Evolutionary conservation across 495 filamentous ascomycete species (phyloP), one percentile per base, ranked within the genome.

Genomic region (Penicillium bialowiezense): DNA sequence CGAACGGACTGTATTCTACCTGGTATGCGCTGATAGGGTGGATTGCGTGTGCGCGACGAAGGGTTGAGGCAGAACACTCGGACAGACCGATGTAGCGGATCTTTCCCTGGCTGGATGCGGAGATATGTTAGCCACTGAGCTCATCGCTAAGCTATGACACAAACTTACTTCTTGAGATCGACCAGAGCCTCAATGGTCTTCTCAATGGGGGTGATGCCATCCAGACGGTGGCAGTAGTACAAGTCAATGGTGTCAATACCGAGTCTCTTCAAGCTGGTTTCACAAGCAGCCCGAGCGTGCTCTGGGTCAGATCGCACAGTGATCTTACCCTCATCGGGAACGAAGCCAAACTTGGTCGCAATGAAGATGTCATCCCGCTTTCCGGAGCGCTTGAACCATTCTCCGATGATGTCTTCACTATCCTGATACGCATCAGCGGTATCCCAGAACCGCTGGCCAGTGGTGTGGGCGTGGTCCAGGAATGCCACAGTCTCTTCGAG

Each of bases 131-230:
- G 20, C 14, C 7, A 9, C 24, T 12, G 12, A 10, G 17, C 15
- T 53, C 41, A 34, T 35, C 10, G 13, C 0, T 9, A 23, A 8
- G 6, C 0, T 19, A 7, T 19, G 9, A 3, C 20, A 14, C 7
- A 21, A 7, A 52, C 63, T 18, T 61, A 76, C 74, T 65, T 68
- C 47, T 79, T 70, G 14, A 82, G 52, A 33, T 81, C 73, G 1
- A 64, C 68, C 26, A 80, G 85, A 55, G 78, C 77, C 65, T 88
- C 82, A 17, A 88, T 65, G 1, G 82, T 84, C 34, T 80, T 86
- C 76, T 50, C 71, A 51, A 82, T 69, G 2, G 77, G 78, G 0
- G 71, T 75, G 15, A 63, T 59, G 3, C 42, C 41, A 51, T 75
- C 70, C 19, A 67, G 56, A 0, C 60, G 64, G 44, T 67, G 68